Evolutionary conservation across 2,329 filamentous ascomycete genomes (phyloP), one percentile per base, ranked within the genome.

Genomic region (Ophiostoma ulmi): DNA sequence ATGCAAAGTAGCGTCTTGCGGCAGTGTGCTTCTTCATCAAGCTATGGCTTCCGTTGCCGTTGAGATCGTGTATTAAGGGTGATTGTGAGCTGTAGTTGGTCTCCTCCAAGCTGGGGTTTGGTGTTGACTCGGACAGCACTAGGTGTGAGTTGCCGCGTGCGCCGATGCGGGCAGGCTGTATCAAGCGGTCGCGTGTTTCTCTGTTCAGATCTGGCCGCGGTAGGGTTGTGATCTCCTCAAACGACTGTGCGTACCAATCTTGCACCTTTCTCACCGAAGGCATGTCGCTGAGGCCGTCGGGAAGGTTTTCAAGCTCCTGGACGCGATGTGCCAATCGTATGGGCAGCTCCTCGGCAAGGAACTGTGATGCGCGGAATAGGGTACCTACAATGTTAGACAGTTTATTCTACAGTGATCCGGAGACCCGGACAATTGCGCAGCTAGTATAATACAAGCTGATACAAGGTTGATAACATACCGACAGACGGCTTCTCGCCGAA

Each of bases 201-300:
- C 86, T 86, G 72, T 87, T 87, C 52, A 98, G 86, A 70, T 87
- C 85, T 71, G 95, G 95, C 77, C 92, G 88, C 72, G 91, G 88
- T 6, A 99, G 85, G 70, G 87, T 89, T 75, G 94, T 97, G 80
- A 99, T 96, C 86, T 99, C 95, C 93, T 99, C 95, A 78, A 99
- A 99, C 69, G 95, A 99, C 83, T 99, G 95, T 74, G 94, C 95
- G 80, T 99, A 99, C 95, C 95, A 99, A 78, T 98, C 94, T 79
- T 94, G 91, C 75, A 99, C 95, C 77, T 90, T 93, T 79, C 90
- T 90, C 75, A 99, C 97, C 13, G 95, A 98, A 55, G 94, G 92
- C 95, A 99, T 98, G 75, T 98, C 94, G 79, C 93, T 97, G 73
- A 99, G 87, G 70, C 95, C 95, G 86, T 99, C 95, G 48, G 95